Evolutionary conservation across 2,329 filamentous ascomycete species (phyloP), one percentile per base, ranked within the genome.

Genomic region (Beauveria caledonica): DNA sequence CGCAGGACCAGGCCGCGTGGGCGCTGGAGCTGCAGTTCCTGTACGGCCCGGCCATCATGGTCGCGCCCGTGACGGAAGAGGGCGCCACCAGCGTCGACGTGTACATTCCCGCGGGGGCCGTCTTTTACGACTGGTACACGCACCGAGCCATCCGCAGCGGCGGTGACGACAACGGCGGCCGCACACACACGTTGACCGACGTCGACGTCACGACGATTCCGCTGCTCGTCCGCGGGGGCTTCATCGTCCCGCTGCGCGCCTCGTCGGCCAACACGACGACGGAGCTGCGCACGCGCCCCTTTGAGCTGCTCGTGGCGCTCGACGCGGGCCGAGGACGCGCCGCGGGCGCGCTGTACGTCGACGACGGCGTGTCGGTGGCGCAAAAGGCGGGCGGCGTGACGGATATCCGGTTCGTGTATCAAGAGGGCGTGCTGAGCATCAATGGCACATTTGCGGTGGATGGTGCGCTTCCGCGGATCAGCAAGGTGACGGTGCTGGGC

Each of bases 281-380:
- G 0, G 81, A 80, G 48, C 74, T 89, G 42, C 79, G 87, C 45
- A 78, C 82, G 64, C 77, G 87, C 65, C 78, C 85, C 65, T 93
- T 93, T 74, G 80, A 86, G 69, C 75, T 95, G 56, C 68, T 93
- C 39, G 79, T 95, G 48, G 86, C 89, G 0, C 80, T 88, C 0
- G 84, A 80, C 7, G 68, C 70, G 1, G 76, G 88, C 61, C n/a
- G n/a, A n/a, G 87, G 86, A 5, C 82, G 74, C 11, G 89, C 89
- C 0, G 71, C 67, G 1, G 89, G 89, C 0, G 75, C 75, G 33
- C 74, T 93, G 61, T 92, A 92, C 69, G 74, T 92, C 8, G 89
- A 93, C 65, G 89, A 93, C 63, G 89, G 89, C 10, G 83, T 85
- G 63, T 85, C 80, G 27, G 67, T 90, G 46, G 74, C 80, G 62